These are phyloP conservation scores for Effrenium voratum DNA, from an alignment of 73 alveolate genomes.

Conservation along the genomic window DNA sequence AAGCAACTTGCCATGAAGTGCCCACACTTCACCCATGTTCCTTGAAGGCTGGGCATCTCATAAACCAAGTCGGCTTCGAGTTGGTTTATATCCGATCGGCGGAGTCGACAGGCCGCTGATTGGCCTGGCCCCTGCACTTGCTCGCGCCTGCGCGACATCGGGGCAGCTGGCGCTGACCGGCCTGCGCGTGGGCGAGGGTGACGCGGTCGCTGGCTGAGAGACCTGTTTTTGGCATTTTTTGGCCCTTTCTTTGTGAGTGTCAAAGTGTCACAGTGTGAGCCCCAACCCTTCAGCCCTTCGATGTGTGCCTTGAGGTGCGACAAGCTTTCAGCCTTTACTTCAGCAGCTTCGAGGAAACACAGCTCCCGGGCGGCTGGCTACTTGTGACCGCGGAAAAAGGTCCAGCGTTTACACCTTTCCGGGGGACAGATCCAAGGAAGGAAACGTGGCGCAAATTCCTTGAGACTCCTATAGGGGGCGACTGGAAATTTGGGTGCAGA, in stretches of 20 bases:
- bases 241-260: too few relatives aligned
- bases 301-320: conserved; percentile 7
- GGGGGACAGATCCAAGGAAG: too few relatives aligned
- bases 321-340: conserved; percentile 57
- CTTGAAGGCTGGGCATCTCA: background rate
- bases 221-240: background rate
- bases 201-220: conserved; percentile 1
- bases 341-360: conserved; percentile 39
- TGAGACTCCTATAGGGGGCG: too few relatives aligned
- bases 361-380: conserved; percentile 61
- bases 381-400: conserved; percentile 37
- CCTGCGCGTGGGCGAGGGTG: conserved; percentile 20
- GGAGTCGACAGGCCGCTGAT: conserved; percentile 57
- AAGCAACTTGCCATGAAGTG: background rate
- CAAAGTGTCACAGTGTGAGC: too few relatives aligned
- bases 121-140: conserved; percentile 77
- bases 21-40: background rate
- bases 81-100: too few relatives aligned
- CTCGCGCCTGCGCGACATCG: conserved; percentile 4
- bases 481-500: background rate
- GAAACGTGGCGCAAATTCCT: background rate
- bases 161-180: conserved; percentile 67
- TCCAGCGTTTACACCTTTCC: too few relatives aligned
- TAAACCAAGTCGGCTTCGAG: background rate
- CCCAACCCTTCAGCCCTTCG: too few relatives aligned